A percentile compares a stretch with the other conserved stretches of the same genome.
phyloP scores from a whole-genome alignment of 2,329 filamentous ascomycete species.

The Penicillium thymicola region DNA sequence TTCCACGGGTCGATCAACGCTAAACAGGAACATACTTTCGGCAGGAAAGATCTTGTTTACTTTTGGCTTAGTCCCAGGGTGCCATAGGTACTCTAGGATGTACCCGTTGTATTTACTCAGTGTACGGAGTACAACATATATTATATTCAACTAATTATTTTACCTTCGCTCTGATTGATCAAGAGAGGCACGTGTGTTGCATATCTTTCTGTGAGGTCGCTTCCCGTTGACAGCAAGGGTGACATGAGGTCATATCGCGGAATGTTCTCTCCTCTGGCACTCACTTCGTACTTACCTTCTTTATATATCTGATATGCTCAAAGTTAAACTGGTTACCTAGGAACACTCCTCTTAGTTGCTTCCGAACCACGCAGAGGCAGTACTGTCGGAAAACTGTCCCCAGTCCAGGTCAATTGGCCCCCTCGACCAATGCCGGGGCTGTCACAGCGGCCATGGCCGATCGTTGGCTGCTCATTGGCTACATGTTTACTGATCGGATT shows the following conservation, averaged over 20 bases:
- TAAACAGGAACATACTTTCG: neutral
- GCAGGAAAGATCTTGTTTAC: conserved; percentile 1
- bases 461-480: conserved; percentile 15
- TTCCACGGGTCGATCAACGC: neutral
- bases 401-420: neutral
- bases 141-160: neutral
- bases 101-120: neutral
- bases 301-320: neutral
- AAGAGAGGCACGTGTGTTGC: conserved; percentile 1
- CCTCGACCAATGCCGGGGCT: neutral
- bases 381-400: conserved; percentile 9
- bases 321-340: neutral
- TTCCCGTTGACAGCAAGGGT: conserved; percentile 2
- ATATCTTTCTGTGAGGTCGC: conserved; percentile 6
- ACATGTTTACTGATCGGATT: conserved; percentile 16
- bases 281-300: neutral
- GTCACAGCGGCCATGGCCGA: conserved; percentile 2
- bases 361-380: conserved; percentile 17
- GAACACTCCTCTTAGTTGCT: neutral
- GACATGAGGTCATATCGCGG: neutral
- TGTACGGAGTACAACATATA: neutral
- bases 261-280: neutral
- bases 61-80: neutral
- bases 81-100: neutral
- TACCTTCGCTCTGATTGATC: neutral